Conservation (phyloP, 768 basidiomycete genomes). For the Ramaria rubella region DNA sequence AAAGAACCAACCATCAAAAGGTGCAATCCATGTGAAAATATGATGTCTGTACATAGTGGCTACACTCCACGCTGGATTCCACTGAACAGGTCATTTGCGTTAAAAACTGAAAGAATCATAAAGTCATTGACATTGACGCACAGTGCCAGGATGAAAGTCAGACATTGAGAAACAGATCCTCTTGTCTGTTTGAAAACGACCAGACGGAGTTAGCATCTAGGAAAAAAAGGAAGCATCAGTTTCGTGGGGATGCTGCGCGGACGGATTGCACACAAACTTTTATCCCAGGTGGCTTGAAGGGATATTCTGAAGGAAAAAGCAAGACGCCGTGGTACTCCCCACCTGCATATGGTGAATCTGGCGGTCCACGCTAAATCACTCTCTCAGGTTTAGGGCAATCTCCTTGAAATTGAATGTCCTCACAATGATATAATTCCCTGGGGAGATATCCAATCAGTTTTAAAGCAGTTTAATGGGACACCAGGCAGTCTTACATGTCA, state of each 20-base stretch:
- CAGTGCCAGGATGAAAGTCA: slow-evolving; percentile 86
- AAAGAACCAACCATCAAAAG: slow-evolving; percentile 11
- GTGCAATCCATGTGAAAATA: slow-evolving; percentile 10
- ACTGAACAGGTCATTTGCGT: slow-evolving; percentile 37
- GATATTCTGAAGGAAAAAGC: slow-evolving; percentile 90
- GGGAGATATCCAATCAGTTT: slow-evolving; percentile 4
- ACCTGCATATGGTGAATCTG: slow-evolving; percentile 83
- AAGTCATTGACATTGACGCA: slow-evolving; percentile 33
- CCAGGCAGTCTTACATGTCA: slow-evolving; percentile 62
- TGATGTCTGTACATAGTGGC: slow-evolving; percentile 66
- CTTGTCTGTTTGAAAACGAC: slow-evolving; percentile 84
- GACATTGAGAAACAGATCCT: slow-evolving; percentile 99
- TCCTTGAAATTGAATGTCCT: slow-evolving; percentile 18
- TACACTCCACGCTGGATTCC: slow-evolving; percentile 96
- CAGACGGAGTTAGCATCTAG: slow-evolving; percentile 88
- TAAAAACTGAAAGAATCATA: background rate
- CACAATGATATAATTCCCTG: slow-evolving; percentile 96
- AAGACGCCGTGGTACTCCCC: slow-evolving; percentile 95
- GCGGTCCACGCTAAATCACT: slow-evolving; percentile 70
- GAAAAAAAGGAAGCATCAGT: no score
- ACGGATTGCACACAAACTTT: slow-evolving; percentile 47
- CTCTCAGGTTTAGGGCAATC: slow-evolving; percentile 11
- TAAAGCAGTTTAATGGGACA: background rate
- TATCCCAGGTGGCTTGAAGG: slow-evolving; percentile 95
- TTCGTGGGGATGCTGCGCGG: background rate